Evolutionary conservation across 331 rosid genomes (phyloP), one percentile per base, ranked within the genome.

Genomic region (Stylosanthes scabra): DNA sequence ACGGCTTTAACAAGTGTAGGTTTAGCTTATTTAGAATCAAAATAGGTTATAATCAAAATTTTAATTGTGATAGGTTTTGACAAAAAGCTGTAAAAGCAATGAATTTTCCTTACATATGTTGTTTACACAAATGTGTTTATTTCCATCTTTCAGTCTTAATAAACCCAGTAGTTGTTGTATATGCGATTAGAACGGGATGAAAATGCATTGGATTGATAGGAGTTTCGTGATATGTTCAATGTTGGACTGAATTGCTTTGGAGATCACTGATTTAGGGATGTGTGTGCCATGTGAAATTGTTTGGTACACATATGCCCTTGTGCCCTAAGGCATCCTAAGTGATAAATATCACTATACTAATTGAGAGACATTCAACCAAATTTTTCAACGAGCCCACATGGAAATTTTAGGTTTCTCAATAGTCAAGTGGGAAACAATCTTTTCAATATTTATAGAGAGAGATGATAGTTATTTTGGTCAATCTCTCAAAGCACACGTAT

Each of bases 221-320:
- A 46, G 69, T 78, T 10, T 55, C 61, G 10, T 70, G 45, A 20
- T 34, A n/a, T 63, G 13, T 12, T 40, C 16, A 3, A 50, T 37
- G 11, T 47, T 55, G 44, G 34, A 54, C 15, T 70, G 77, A 65
- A 37, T 37, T 58, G 39, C 41, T 58, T 29, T 29, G 42, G 40
- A 59, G 11, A 3, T 15, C 42, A 11, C 63, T 59, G 16, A 27
- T 37, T 49, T 27, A 8, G 66, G 59, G 75, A 61, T 59, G 42
- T 44, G 50, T 8, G 27, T 52, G 58, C 51, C 44, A 8, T 16
- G 58, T 81, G 78, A 39, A 29, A 58, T 67, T 70, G 44, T 68
- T 74, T 41, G 62, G 16, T 55, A 59, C 58, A 39, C 51, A 16
- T 9, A 14, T 54, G 14, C 68, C 15, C 42, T 44, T n/a, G 72